Conservation (phyloP, 1,284 basidiomycete genomes). For the Ceratobasidium sp. region DNA sequence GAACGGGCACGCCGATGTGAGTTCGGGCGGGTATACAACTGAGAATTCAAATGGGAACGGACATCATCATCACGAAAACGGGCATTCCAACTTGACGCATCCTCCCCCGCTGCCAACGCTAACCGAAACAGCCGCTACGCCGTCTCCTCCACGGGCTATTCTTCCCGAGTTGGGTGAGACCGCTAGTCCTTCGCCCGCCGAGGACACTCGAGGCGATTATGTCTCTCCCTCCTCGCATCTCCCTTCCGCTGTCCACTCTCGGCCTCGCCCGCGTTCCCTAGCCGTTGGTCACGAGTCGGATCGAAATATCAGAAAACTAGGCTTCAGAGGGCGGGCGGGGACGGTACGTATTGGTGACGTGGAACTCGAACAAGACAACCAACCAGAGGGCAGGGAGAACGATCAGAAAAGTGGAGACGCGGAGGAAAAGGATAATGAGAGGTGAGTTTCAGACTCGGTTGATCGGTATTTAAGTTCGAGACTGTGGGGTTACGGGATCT, state of each 20-base stretch:
- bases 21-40: conserved; percentile 7
- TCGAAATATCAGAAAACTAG: background rate
- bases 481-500: conserved; percentile 22
- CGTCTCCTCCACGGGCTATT: background rate
- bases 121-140: conserved; percentile 25
- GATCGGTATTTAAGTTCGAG: conserved; percentile 13
- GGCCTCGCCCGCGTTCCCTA: conserved; percentile 11
- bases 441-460: conserved; percentile 31
- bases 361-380: background rate
- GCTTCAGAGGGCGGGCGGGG: background rate
- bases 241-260: background rate
- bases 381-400: background rate
- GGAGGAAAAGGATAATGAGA: conserved; percentile 8
- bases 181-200: background rate
- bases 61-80: background rate
- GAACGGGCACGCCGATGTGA: conserved; percentile 10
- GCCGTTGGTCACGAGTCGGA: conserved; percentile 31
- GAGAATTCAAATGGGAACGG: conserved; percentile 1
- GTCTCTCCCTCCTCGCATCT: background rate
- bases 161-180: background rate
- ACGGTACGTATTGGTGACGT: background rate
- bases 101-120: background rate
- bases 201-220: background rate
- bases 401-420: background rate
- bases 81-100: background rate